Base-by-base conservation (phyloP, 2,329 filamentous ascomycete genomes). In the Talaromyces sp. region DNA sequence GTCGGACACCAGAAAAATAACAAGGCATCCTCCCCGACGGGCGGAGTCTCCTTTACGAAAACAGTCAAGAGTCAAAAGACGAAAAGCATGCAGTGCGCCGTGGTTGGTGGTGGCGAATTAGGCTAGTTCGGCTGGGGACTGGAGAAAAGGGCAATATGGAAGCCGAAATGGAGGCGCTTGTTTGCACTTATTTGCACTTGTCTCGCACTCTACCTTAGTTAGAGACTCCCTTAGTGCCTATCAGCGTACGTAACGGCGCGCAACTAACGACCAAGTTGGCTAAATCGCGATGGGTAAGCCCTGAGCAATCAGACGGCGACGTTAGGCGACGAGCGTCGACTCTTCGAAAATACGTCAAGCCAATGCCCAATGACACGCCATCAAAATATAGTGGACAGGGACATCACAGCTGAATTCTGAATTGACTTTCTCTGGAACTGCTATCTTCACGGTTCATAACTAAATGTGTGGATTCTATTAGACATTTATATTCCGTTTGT, bases 31-130 rank as follows among this genome's bases (percentile, higher is more conserved):
- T 52, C 59, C 47, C 45, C 45, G 59, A 50, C 31, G 60, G 47
- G 47, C 60, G 35, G 33, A 10, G 35, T 43, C 39, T 27, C 50
- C n/a, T 48, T 56, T 54, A 62, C 27, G n/a, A 48, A 61, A 50
- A 19, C 14, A 45, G 56, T 19, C 22, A 27, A 59, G 24, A 45
- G 39, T 22, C 56, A 31, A 45, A 59, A 45, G 24, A 45, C 39
- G 8, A 59, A 45, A 33, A 31, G 39, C 61, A 16, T 27, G 41
- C 47, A 47, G 39, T 50, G 27, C 19, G 35, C 37, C 24, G 41
- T 64, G 56, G 56, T 64, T 64, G 56, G 62, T 43, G 62, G 62
- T 64, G 62, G 62, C 62, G 43, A 58, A 64, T 48, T 37, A 39
- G 45, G 39, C 61, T 63, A 63, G 50, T 13, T 58, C 56, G 37